Percentiles rank a stretch among this genome's conserved stretches.
Conservation (phyloP, 306 rosid species). For the Quercus alba region DNA sequence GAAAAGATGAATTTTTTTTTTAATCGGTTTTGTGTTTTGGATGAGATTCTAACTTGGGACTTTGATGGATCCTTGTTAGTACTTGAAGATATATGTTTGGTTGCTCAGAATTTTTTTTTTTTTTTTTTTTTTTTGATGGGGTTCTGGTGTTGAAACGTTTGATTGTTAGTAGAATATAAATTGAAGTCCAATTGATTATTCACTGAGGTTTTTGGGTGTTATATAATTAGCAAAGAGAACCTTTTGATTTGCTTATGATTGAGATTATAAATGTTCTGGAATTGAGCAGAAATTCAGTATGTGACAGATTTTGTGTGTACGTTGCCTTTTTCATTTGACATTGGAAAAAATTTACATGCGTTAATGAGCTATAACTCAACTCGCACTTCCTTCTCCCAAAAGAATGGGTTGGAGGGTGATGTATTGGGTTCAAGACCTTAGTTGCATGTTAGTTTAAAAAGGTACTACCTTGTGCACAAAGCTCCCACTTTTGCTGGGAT, state of each 20-base stretch:
- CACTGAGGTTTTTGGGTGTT: not conserved
- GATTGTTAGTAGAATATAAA: not conserved
- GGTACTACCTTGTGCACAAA: no score
- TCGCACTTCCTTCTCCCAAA: no score
- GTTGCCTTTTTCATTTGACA: not conserved
- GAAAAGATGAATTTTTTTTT: not conserved
- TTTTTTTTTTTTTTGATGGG: not conserved
- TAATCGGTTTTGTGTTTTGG: not conserved
- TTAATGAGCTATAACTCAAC: no score
- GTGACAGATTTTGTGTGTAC: not conserved
- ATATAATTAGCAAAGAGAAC: not conserved
- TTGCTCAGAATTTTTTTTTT: not conserved
- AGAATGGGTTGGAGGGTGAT: no score
- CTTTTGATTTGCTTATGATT: not conserved
- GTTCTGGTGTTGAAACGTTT: not conserved
- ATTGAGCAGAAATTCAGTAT: not conserved
- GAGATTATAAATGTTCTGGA: not conserved
- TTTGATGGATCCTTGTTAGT: not conserved
- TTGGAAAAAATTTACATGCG: not conserved
- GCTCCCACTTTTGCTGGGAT: no score
- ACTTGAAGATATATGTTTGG: not conserved
- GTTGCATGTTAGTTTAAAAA: no score
- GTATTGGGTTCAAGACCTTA: no score
- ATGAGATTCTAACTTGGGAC: conserved; percentile 1
- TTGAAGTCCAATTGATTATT: not conserved